Percentiles rank a stretch among this genome's conserved stretches.
These are phyloP conservation scores for Fusarium devonianum DNA, from an alignment of 2,329 filamentous ascomycete genomes.

Conservation along the genomic window DNA sequence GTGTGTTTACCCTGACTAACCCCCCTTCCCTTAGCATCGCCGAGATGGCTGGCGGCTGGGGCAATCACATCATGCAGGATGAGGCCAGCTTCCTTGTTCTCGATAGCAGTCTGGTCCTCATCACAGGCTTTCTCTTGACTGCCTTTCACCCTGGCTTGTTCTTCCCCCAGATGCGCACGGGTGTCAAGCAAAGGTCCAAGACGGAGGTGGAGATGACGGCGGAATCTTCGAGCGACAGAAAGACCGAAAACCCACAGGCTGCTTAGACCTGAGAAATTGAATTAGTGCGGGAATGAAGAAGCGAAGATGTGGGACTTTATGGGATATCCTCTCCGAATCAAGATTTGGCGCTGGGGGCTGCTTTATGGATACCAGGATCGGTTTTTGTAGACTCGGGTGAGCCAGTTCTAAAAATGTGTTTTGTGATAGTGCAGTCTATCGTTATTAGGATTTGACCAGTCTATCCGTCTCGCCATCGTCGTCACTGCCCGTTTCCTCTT, in stretches of 20 bases:
- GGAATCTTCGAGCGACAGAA: conserved; percentile 42
- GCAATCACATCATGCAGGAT: conserved; percentile 69
- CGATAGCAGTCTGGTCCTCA: conserved; percentile 59
- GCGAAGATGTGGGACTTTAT: too few relatives aligned
- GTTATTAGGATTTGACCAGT: conserved; percentile 50
- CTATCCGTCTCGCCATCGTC: conserved; percentile 55
- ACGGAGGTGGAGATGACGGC: conserved; percentile 36
- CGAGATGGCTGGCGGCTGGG: conserved; percentile 71
- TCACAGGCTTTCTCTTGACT: conserved; percentile 59
- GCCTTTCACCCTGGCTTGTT: conserved; percentile 61
- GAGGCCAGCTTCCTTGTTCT: conserved; percentile 66
- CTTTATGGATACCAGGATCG: conserved; percentile 8
- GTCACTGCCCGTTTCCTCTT: conserved; percentile 48
- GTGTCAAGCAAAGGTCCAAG: conserved; percentile 33
- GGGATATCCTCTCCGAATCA: too few relatives aligned
- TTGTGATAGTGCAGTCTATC: conserved; percentile 28
- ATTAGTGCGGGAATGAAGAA: too few relatives aligned
- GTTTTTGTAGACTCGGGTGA: conserved; percentile 19
- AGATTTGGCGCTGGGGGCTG: too few relatives aligned
- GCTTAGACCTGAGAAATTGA: too few relatives aligned
- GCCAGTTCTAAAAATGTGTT: conserved; percentile 11
- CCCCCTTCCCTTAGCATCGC: conserved; percentile 54
- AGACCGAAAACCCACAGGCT: conserved; percentile 19
- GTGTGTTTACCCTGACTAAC: conserved; percentile 30
- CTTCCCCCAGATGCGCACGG: conserved; percentile 61